These are phyloP conservation scores for Acer negundo DNA, from an alignment of 345 rosid species.

Conservation along the genomic window DNA sequence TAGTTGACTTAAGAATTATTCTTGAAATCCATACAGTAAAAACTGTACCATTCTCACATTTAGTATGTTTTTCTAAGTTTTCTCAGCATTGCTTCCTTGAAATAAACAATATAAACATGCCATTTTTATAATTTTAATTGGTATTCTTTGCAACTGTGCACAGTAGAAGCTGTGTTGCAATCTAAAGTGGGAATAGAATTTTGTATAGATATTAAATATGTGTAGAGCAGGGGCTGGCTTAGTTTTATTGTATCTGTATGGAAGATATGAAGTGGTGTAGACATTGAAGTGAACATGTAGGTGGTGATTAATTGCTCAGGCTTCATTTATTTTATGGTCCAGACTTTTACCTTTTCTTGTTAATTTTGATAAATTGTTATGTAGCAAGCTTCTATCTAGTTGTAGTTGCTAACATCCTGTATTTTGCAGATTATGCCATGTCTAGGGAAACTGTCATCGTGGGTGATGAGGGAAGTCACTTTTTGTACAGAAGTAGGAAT, in stretches of 20 bases:
- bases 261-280: not conserved
- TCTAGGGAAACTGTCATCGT: constrained; percentile 64
- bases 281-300: not conserved
- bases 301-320: not conserved
- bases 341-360: not conserved
- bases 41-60: not conserved
- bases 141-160: not conserved
- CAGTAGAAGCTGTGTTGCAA: not conserved
- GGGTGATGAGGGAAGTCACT: constrained; percentile 60
- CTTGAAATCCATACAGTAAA: not conserved
- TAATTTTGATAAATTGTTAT: not conserved
- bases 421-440: constrained; percentile 65
- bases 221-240: not conserved
- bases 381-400: constrained; percentile 12
- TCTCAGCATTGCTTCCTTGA: not conserved
- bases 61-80: not conserved
- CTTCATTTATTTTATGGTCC: not conserved
- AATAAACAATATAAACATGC: not conserved
- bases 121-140: not conserved
- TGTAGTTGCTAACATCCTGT: constrained; percentile 20
- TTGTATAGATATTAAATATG: not conserved
- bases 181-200: not conserved
- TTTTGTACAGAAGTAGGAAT: constrained; percentile 41
- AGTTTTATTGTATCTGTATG: not conserved
- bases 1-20: not conserved